Base-by-base conservation (phyloP, 2,329 filamentous ascomycete genomes). In the Talaromyces sp. region DNA sequence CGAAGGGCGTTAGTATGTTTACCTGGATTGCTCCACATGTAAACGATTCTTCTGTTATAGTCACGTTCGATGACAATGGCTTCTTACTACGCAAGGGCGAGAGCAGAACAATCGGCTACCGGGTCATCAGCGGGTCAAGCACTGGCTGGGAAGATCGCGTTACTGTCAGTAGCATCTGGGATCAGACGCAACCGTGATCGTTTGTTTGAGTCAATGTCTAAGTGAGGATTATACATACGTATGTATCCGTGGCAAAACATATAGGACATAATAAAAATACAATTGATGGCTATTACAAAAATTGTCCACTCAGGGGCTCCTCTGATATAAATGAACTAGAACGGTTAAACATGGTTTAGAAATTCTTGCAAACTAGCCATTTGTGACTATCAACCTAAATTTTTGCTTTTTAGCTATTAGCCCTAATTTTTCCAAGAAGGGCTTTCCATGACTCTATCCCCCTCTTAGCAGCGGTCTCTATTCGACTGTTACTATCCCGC, bases 1-100 rank as follows among this genome's bases (percentile, higher is more conserved):
- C 72, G 15, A 73, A 64, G 0, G 82, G 80, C 0, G 75, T 83
- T 0, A 81, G 82, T 4, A 74, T 81, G 3, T 85, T 81, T 73
- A 83, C 82, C 0, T 85, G 82, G 82, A 68, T 85, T 3, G 81
- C 82, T 59, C 80, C 83, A 60, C 81, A 82, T 0, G 11, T 17
- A 47, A 7, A 47, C 7, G 42, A 47, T 11, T 70, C 75, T 1
- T 79, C 78, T 0, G 73, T 77, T 1, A 76, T 85, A 9, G 73
- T 82, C 0, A 76, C 77, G 33, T 86, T 85, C 61, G 78, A 83
- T 7, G 73, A 78, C 0, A 85, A 86, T 67, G 78, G 77, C 0
- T 85, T 86, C 63, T 77, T 81, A 68, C 66, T 86, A 32, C 64
- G 72, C 47, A 73, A 74, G 27, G 81, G 80, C 0, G 73, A 81